phyloP scores from a whole-genome alignment of 768 basidiomycete species.

The Podaxis rugospora region DNA sequence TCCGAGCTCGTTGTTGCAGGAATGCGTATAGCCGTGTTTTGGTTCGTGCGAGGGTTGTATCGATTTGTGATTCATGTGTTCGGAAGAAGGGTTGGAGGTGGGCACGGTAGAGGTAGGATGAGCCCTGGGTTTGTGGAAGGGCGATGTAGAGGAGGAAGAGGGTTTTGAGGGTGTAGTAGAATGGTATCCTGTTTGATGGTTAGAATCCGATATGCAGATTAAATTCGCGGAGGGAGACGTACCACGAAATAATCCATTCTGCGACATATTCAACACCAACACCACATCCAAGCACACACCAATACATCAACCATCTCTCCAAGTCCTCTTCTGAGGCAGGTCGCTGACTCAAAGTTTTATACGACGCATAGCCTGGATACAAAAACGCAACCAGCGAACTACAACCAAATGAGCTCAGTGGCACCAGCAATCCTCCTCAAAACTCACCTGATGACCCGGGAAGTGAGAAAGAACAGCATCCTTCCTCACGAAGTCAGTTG shows the following conservation, averaged over 20 bases:
- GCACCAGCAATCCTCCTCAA: not conserved
- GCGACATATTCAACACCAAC: conserved; percentile 78
- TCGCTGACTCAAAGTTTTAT: conserved; percentile 87
- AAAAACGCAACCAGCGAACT: conserved; percentile 54
- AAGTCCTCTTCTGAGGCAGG: conserved; percentile 81
- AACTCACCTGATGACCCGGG: conserved; percentile 42
- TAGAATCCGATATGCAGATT: not conserved
- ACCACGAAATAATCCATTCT: conserved; percentile 89
- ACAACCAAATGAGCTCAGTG: not conserved
- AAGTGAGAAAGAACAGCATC: conserved; percentile 49
- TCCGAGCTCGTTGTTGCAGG: conserved; percentile 57
- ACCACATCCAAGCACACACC: conserved; percentile 85
- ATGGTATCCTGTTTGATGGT: conserved; percentile 63
- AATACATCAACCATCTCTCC: conserved; percentile 97
- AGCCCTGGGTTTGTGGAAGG: conserved; percentile 85
- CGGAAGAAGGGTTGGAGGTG: conserved; percentile 83
- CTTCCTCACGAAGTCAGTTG: not conserved
- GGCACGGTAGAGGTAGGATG: conserved; percentile 76
- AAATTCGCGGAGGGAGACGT: conserved; percentile 20
- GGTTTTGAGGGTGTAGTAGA: conserved; percentile 81
- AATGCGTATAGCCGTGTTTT: conserved; percentile 57
- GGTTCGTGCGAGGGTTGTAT: conserved; percentile 66
- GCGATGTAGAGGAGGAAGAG: conserved; percentile 86
- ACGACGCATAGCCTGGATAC: conserved; percentile 95
- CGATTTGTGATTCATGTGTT: conserved; percentile 81